phyloP scores from a whole-genome alignment of 208 protist species.

The Phytomonas sp. region DNA sequence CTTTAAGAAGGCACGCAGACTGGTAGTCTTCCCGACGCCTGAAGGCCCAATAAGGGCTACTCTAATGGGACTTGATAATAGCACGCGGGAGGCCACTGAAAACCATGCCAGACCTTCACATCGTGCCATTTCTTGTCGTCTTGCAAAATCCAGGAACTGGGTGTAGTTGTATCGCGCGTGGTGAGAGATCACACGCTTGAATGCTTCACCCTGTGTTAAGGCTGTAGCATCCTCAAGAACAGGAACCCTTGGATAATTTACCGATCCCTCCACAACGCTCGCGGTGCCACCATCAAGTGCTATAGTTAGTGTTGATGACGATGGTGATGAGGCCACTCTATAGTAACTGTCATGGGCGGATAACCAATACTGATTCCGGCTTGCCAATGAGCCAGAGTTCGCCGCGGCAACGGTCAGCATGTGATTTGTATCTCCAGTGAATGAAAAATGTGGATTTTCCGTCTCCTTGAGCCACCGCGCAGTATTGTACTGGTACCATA shows the following conservation, averaged over 20 bases:
- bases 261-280: neutral
- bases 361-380: neutral
- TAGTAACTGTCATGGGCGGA: neutral
- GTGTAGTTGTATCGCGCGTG: constrained; percentile 85
- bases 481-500: constrained; percentile 87
- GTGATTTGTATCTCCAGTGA: neutral
- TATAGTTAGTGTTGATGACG: constrained; percentile 4
- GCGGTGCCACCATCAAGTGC: neutral
- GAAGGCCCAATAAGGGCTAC: constrained; percentile 67
- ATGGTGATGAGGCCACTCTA: neutral
- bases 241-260: constrained; percentile 12
- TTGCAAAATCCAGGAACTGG: constrained; percentile 80
- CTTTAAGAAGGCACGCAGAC: constrained; percentile 33
- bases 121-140: constrained; percentile 63
- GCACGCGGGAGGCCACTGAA: constrained; percentile 44
- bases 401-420: constrained; percentile 3
- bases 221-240: constrained; percentile 36
- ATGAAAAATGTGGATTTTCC: constrained; percentile 21
- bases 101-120: constrained; percentile 75
- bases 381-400: neutral
- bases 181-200: constrained; percentile 74
- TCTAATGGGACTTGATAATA: constrained; percentile 64
- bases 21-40: constrained; percentile 63
- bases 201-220: constrained; percentile 47
- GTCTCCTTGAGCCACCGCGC: constrained; percentile 44